These are phyloP conservation scores for Cryomyces minteri DNA, from an alignment of 495 filamentous ascomycete genomes.

Conservation along the genomic window DNA sequence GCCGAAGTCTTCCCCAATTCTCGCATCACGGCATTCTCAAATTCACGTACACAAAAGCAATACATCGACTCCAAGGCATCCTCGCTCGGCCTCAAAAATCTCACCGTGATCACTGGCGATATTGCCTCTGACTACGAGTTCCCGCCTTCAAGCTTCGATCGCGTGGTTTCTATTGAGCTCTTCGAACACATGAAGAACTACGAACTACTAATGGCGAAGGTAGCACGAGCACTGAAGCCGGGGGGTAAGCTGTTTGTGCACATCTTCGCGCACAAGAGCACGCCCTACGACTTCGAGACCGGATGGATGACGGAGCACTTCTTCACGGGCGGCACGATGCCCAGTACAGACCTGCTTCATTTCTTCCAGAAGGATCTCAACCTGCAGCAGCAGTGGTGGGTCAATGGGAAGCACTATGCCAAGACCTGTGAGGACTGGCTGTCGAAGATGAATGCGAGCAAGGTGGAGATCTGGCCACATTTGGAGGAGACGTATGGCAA, in stretches of 20 bases:
- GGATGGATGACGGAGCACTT: conserved; percentile 59
- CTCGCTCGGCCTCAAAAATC: conserved; percentile 31
- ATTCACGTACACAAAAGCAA: conserved; percentile 42
- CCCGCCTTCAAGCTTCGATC: conserved; percentile 31
- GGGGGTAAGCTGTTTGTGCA: conserved; percentile 47
- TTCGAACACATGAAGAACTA: conserved; percentile 67
- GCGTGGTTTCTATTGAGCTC: conserved; percentile 44
- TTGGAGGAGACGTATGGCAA: conserved; percentile 40
- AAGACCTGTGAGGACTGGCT: conserved; percentile 51
- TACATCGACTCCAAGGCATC: conserved; percentile 39
- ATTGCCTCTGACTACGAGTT: conserved; percentile 39
- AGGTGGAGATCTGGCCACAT: conserved; percentile 36
- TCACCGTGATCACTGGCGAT: conserved; percentile 41
- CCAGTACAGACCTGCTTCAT: conserved; percentile 40
- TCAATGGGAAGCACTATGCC: conserved; percentile 43
- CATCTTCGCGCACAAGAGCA: conserved; percentile 38
- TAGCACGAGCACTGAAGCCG: conserved; percentile 33
- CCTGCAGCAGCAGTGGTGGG: conserved; percentile 43
- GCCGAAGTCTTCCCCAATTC: conserved; percentile 39
- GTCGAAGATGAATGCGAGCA: conserved; percentile 30
- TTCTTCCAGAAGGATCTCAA: conserved; percentile 45
- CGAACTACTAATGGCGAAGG: conserved; percentile 40
- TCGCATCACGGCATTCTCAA: conserved; percentile 42
- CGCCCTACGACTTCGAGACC: conserved; percentile 45
- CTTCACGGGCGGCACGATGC: conserved; percentile 54